Conservation (phyloP, 2,329 filamentous ascomycete genomes). For the Fusarium bactridioides region DNA sequence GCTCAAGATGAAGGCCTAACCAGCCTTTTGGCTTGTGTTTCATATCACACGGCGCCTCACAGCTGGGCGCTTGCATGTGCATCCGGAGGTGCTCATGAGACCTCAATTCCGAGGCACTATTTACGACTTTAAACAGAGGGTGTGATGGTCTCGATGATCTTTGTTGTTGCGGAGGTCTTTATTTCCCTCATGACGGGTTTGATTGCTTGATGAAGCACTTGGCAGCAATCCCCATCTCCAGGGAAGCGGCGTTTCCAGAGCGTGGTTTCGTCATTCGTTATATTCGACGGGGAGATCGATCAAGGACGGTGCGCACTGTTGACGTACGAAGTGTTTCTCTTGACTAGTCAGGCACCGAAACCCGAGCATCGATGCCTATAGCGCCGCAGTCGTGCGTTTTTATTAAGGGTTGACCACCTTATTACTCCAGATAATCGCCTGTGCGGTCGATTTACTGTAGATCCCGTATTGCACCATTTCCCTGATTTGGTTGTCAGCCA, state of each 20-base stretch:
- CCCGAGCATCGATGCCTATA: constrained; percentile 27
- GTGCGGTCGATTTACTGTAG: constrained; percentile 17
- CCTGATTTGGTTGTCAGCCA: constrained; percentile 35
- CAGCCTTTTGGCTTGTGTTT: background rate
- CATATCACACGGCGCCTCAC: constrained; percentile 4
- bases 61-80: constrained; percentile 34
- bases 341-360: constrained; percentile 35
- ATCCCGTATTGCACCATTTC: constrained; percentile 27
- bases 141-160: constrained; percentile 22
- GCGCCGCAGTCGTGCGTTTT: constrained; percentile 21
- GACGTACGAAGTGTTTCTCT: constrained; percentile 28
- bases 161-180: constrained; percentile 3
- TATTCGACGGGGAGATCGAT: constrained; percentile 10
- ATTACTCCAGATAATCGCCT: constrained; percentile 21
- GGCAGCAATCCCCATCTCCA: constrained; percentile 1
- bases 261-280: constrained; percentile 27
- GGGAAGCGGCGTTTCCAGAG: constrained; percentile 1
- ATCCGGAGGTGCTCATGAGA: constrained; percentile 33
- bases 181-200: constrained; percentile 5
- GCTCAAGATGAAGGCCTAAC: background rate
- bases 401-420: constrained; percentile 16
- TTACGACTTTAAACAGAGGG: constrained; percentile 14
- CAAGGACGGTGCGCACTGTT: constrained; percentile 17
- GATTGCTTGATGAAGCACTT: constrained; percentile 15
- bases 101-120: constrained; percentile 32